phyloP scores from a whole-genome alignment of 1,284 basidiomycete genomes.

The Irpex sp. region DNA sequence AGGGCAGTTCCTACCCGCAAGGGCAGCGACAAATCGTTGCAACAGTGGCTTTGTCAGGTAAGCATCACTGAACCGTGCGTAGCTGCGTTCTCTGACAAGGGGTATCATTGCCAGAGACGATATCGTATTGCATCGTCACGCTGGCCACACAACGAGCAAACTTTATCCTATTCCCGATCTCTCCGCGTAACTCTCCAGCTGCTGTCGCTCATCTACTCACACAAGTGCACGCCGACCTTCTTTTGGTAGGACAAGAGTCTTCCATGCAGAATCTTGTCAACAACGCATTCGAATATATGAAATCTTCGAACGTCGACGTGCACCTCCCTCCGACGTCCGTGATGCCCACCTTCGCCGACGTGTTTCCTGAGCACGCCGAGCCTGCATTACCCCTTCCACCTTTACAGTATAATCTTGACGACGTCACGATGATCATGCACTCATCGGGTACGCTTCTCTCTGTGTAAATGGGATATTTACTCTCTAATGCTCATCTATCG shows the following conservation, averaged over 20 bases:
- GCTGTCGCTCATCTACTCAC: constrained; percentile 33
- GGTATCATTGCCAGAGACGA: neutral
- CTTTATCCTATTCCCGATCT: constrained; percentile 33
- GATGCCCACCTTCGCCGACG: constrained; percentile 20
- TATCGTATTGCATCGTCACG: neutral
- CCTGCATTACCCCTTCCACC: constrained; percentile 15
- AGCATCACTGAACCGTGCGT: neutral
- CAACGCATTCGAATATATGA: constrained; percentile 6
- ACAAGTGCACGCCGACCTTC: constrained; percentile 21
- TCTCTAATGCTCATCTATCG: neutral
- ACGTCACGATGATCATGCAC: constrained; percentile 27
- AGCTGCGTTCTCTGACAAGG: neutral
- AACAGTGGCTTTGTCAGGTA: neutral
- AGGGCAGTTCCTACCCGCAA: neutral
- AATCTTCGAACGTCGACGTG: constrained; percentile 9
- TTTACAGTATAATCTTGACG: constrained; percentile 17
- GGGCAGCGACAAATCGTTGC: neutral
- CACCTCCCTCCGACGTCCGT: constrained; percentile 5
- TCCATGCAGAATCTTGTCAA: constrained; percentile 15
- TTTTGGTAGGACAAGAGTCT: constrained; percentile 26
- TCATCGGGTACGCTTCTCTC: constrained; percentile 26
- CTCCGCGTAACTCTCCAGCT: constrained; percentile 35
- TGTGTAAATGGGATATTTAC: neutral
- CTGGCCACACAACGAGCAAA: constrained; percentile 26
- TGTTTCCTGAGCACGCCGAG: constrained; percentile 13